Evolutionary conservation across 768 basidiomycete genomes (phyloP).

Genomic region (Naganishia onofrii): DNA sequence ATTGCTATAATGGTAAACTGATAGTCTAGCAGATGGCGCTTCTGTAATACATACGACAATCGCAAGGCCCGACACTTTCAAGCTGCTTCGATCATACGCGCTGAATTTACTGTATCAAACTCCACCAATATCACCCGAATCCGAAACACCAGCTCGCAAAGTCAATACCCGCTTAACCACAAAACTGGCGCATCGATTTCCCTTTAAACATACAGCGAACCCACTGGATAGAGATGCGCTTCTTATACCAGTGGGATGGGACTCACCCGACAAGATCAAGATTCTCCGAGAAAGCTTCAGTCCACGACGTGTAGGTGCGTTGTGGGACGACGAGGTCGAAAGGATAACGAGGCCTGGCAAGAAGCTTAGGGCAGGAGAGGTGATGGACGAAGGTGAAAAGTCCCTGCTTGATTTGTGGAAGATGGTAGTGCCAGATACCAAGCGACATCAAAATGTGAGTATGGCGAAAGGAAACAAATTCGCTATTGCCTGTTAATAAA

Average conservation of each 20-base stretch:
- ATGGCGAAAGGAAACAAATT: neutral
- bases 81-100: constrained; percentile 74
- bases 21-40: constrained; percentile 69
- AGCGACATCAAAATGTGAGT: constrained; percentile 1
- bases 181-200: constrained; percentile 68
- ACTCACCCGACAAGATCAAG: constrained; percentile 92
- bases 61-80: constrained; percentile 67
- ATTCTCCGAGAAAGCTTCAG: constrained; percentile 91
- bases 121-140: constrained; percentile 57
- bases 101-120: constrained; percentile 76
- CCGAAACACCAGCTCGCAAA: constrained; percentile 13
- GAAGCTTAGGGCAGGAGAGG: constrained; percentile 68
- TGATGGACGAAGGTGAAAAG: constrained; percentile 54
- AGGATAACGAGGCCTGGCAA: constrained; percentile 63
- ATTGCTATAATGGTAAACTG: neutral
- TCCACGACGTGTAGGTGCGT: constrained; percentile 54
- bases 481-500: neutral
- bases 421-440: constrained; percentile 60
- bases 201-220: constrained; percentile 82
- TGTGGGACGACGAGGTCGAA: constrained; percentile 41
- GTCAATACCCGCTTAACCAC: constrained; percentile 52
- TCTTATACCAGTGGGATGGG: constrained; percentile 93
- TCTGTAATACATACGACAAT: constrained; percentile 84
- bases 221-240: constrained; percentile 88
- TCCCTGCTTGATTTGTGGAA: constrained; percentile 68